These are phyloP conservation scores for Arachis hypogaea DNA, from an alignment of 306 rosid species.

Conservation along the genomic window DNA sequence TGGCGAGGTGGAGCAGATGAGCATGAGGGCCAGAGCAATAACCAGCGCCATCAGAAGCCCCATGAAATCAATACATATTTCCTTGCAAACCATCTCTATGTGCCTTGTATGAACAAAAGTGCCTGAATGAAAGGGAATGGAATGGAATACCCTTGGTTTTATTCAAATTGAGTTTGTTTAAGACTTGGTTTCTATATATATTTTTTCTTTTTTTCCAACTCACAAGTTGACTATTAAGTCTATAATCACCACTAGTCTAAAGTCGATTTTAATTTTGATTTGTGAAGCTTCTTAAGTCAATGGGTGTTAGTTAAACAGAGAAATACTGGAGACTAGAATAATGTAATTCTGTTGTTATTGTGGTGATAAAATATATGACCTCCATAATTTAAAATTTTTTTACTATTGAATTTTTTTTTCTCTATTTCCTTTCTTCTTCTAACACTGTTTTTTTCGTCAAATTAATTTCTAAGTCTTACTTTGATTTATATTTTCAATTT, in stretches of 20 bases:
- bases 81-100: conserved; percentile 28
- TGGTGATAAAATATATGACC: too few species aligned
- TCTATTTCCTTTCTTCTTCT: too few species aligned
- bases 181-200: not conserved
- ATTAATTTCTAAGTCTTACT: too few species aligned
- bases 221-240: not conserved
- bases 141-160: not conserved
- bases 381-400: too few species aligned
- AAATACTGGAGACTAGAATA: conserved; percentile 6
- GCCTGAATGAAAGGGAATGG: not conserved
- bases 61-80: conserved; percentile 27
- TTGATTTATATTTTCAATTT: too few species aligned
- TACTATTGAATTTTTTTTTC: too few species aligned
- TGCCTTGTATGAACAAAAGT: not conserved
- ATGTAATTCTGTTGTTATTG: too few species aligned
- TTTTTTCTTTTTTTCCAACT: not conserved
- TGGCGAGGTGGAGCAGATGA: conserved; percentile 26
- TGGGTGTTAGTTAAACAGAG: conserved; percentile 9
- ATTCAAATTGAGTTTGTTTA: not conserved
- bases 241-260: not conserved
- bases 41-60: conserved; percentile 42
- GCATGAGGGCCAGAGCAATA: conserved; percentile 39
- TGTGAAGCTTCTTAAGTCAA: not conserved
- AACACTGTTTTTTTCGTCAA: too few species aligned
- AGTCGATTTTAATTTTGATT: conserved; percentile 27